Evolutionary conservation across 2,329 filamentous ascomycete genomes (phyloP), one percentile per base, ranked within the genome.

Genomic region (Elsinoe perseae): DNA sequence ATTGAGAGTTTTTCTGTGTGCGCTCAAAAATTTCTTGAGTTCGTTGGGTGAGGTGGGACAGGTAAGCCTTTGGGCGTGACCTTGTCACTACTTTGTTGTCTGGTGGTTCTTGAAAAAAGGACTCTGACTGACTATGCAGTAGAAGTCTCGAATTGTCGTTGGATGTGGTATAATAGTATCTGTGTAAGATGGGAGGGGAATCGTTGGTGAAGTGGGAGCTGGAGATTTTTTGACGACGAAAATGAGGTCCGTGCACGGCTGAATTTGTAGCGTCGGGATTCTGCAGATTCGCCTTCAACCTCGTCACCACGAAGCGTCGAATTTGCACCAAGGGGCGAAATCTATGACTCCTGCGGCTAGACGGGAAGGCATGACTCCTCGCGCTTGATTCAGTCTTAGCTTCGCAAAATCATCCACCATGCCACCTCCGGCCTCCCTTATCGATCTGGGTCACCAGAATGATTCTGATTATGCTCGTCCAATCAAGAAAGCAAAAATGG

Each of bases 141-240:
- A 56, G 53, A 56, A 34, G 53, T 44, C 53, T 34, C 36, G 53
- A 32, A 42, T 3, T 14, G 14, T 14, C 14, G 16, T 52, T 36
- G 48, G 30, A 18, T n/a, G 2, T 46, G 40, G 8, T 56, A 25
- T 44, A 21, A 12, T 30, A 46, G 53, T 21, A 28, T 46, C 28
- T 46, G 23, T 56, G 36, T 56, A 36, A 44, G 28, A 56, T 42
- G 27, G 40, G 28, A 34, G 40, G 43, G 23, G 34, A 36, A 21
- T 5, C 10, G 50, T 3, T 20, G 27, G 40, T 46, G 40, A 40
- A 14, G 40, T 25, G 79, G 75, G 82, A 89, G 80, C 85, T 83
- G 65, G 61, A 16, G 21, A 36, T 52, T 52, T 52, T 50, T 30
- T 18, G 44, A 28, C 25, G 43, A n/a, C 21, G 18, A 48, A 25